Base-by-base conservation (phyloP, 371 early-diverging fungal species). In the Lichtheimia ramosa region DNA sequence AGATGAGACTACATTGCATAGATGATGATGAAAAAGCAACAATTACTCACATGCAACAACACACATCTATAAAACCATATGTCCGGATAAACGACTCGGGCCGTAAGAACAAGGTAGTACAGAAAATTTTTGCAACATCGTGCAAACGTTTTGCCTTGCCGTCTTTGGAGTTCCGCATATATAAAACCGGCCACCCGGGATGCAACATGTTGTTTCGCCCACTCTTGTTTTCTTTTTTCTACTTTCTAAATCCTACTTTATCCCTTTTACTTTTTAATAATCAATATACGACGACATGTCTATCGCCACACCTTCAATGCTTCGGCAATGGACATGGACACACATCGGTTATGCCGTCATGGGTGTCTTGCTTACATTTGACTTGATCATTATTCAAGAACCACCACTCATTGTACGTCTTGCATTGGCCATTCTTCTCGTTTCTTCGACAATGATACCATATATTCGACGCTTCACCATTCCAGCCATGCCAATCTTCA, bases 401-500 rank as follows among this genome's bases (percentile, higher is more conserved):
- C 70, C 77, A 16, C 61, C 72, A 4, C 43, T 66, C 12, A n/a
- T 56, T 3, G 43, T 68, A 3, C 62, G 71, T 51, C 23, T 56
- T 27, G 12, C 61, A 14, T n/a, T 79, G 39, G 62, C 57, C 15
- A 20, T 53, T 16, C 56, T 62, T 1, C 52, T 64, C 23, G 43
- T 68, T 24, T 43, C 67, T 15, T 54, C 69, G 12, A 62, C 56
- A 5, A 56, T 62, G 62, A 66, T 74, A 28, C 80, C 80, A 14
- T 76, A 73, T 23, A 64, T 80, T 51, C 65, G 70, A 55, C 80
- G 71, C 15, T 85, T 87, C 46, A 74, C 78, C 54, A 55, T 81
- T 13, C 85, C 87, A 20, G 83, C 84, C 50, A 51, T 83, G 43
- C 85, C 89, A 23, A 84, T 88, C 16, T 78, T 83, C n/a, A 75